Evolutionary conservation across 768 basidiomycete genomes (phyloP).

Genomic region (Auriculariales sp.): DNA sequence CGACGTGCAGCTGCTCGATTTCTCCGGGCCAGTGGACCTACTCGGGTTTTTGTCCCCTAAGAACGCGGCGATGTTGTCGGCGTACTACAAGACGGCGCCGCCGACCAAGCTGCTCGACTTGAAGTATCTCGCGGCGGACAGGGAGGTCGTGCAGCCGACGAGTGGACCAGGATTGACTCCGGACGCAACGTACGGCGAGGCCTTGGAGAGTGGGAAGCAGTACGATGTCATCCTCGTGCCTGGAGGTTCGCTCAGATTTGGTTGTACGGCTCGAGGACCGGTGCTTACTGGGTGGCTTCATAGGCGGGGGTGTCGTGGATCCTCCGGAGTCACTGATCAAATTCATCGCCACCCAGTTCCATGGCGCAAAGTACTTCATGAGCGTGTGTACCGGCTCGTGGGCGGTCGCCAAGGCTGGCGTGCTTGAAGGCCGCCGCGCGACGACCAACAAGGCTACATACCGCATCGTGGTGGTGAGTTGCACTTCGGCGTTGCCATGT

Average conservation of each 20-base stretch:
- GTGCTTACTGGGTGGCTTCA: no score
- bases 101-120: no score
- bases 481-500: no score
- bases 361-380: conserved; percentile 23
- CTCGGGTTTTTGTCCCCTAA: conserved; percentile 10
- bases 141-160: background rate
- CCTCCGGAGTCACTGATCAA: no score
- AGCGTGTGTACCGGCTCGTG: conserved; percentile 27
- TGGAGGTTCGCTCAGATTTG: conserved; percentile 3
- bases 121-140: background rate
- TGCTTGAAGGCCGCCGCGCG: conserved; percentile 26
- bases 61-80: background rate
- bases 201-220: background rate
- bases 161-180: background rate
- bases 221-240: conserved; percentile 5
- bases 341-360: conserved; percentile 21
- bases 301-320: no score
- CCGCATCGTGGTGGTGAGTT: conserved; percentile 11
- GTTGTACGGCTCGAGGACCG: background rate
- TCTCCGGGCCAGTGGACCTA: conserved; percentile 19
- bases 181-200: background rate
- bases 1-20: conserved; percentile 13
- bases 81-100: background rate
- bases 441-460: conserved; percentile 30
- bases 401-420: conserved; percentile 23